Evolutionary conservation across 352 stramenopile species (phyloP), one percentile per base, ranked within the genome.

Genomic region (Phytopythium delawarense): DNA sequence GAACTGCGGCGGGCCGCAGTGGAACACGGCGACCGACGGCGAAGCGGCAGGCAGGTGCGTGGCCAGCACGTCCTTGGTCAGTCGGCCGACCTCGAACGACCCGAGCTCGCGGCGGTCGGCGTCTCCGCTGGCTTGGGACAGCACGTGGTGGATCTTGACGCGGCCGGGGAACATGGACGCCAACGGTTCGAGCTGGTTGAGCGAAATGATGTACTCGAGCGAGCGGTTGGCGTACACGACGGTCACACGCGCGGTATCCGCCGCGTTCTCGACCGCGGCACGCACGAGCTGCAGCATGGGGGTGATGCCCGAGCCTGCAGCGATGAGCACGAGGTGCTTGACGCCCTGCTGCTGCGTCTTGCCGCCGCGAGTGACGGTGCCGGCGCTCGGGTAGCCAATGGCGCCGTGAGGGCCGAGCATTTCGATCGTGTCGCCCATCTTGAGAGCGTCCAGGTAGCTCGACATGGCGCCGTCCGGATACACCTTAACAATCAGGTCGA

Each of bases 211-310:
- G 65, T 89, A 71, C 45, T 70, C 75, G 9, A 87, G 70, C 58
- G 78, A 87, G 39, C 72, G 78, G 55, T 89, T 96, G 52, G 78
- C 91, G 62, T 93, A 79, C 49, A 96, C 64, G 6, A 94, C 56
- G 64, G 80, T 92, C 40, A 96, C 72, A 48, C 78, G 84, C n/a
- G 83, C 79, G 32, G 58, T 58, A 54, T 91, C 81, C 32, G 74
- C 69, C 7, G 21, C 60, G 34, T 75, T 79, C 60, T 94, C 84
- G 53, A 94, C 75, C 34, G 82, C 69, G 8, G 77, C 77, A 25
- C 84, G 82, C 35, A 94, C 77, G 32, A 96, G 59, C 64, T 94
- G 82, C 32, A 96, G 81, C 84, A 96, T 93, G 0, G 87, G 87
- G 11, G 85, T 78, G 60, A 96, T 91, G 57, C 87, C 87, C 23